Percentiles rank a stretch among this genome's conserved stretches.
Evolutionary conservation across 345 rosid species (phyloP).

Genomic region (Eucalyptus guilfoylei): DNA sequence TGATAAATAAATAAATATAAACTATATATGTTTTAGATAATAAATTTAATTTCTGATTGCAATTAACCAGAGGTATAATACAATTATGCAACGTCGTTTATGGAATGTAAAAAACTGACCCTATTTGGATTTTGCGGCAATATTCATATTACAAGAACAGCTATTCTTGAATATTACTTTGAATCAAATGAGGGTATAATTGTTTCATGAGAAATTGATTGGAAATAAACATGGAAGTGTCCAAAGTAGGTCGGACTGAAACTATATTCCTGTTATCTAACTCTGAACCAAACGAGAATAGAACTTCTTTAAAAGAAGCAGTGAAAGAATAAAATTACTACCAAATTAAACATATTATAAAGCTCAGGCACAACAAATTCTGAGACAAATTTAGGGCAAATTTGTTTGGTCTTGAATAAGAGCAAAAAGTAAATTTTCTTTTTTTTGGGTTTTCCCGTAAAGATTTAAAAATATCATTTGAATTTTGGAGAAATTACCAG

Average conservation of each 20-base stretch:
- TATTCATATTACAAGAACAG: not conserved
- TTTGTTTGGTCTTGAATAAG: not conserved
- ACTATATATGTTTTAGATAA: too few species aligned
- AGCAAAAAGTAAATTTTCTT: too few species aligned
- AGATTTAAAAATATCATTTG: too few species aligned
- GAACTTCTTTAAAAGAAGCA: too few species aligned
- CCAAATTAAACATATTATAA: not conserved
- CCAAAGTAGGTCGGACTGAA: too few species aligned
- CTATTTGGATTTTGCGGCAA: not conserved
- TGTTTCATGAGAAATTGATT: not conserved
- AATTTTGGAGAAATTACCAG: too few species aligned
- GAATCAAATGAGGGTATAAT: not conserved
- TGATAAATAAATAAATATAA: too few species aligned
- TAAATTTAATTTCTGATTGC: not conserved
- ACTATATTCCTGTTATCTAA: not conserved
- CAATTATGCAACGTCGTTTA: not conserved
- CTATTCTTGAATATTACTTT: not conserved
- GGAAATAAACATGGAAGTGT: too few species aligned
- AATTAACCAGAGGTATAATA: not conserved
- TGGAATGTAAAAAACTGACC: not conserved
- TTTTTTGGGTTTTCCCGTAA: too few species aligned
- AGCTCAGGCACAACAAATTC: not conserved
- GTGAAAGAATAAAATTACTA: too few species aligned
- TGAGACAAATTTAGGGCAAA: not conserved
- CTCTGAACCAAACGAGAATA: not conserved